Evolutionary conservation across 2,329 filamentous ascomycete genomes (phyloP).

Genomic region (Ascomycota sp.): DNA sequence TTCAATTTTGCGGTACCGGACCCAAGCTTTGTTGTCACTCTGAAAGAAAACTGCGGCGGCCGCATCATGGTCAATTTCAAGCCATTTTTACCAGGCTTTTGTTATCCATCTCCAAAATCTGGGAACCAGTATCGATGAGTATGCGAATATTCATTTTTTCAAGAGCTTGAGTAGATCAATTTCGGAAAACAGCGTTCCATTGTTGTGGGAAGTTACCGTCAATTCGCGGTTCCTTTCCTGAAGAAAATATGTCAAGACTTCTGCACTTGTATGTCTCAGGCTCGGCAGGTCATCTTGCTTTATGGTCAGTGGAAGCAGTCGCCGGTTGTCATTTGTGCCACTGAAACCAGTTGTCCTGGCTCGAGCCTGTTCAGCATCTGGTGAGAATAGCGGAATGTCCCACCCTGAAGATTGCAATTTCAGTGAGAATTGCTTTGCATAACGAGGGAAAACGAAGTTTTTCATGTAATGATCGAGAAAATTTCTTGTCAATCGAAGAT

Average conservation of each 20-base stretch:
- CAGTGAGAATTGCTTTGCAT: constrained; percentile 41
- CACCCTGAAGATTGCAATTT: constrained; percentile 48
- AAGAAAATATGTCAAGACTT: constrained; percentile 23
- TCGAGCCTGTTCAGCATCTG: constrained; percentile 3
- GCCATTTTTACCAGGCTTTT: constrained; percentile 27
- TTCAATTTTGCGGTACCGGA: constrained; percentile 11
- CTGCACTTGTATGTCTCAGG: constrained; percentile 39
- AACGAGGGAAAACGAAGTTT: constrained; percentile 41
- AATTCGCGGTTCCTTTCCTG: constrained; percentile 29
- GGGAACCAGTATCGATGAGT: constrained; percentile 43
- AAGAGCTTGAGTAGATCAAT: constrained; percentile 25
- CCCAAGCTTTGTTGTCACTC: constrained; percentile 7
- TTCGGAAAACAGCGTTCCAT: constrained; percentile 3
- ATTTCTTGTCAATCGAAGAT: constrained; percentile 24
- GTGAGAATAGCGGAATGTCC: constrained; percentile 35
- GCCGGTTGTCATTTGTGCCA: constrained; percentile 47
- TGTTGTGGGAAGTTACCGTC: constrained; percentile 8
- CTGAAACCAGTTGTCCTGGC: constrained; percentile 43
- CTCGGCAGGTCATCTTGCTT: constrained; percentile 35
- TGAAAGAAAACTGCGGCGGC: constrained; percentile 34
- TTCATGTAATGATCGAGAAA: constrained; percentile 41
- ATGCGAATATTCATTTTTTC: constrained; percentile 20
- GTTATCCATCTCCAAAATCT: constrained; percentile 42
- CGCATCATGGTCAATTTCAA: constrained; percentile 21
- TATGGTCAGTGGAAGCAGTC: constrained; percentile 39